Evolutionary conservation across 164 flowering plant species (phyloP).

Genomic region (Akebia trifoliata): DNA sequence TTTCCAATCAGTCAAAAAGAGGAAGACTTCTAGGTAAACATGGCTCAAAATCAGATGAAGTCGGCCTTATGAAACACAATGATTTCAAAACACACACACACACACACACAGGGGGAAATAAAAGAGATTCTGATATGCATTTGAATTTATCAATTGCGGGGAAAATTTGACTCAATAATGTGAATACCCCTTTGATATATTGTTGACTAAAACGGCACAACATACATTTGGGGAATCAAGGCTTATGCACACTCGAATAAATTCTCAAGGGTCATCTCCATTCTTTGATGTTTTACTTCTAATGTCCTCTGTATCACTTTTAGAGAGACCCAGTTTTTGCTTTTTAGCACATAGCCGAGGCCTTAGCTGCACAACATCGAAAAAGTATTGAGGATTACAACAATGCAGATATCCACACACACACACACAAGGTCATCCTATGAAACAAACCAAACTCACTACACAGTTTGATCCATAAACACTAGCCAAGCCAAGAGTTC

Average conservation of each 20-base stretch:
- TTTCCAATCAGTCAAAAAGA: no score
- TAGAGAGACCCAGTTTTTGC: slow-evolving; percentile 21
- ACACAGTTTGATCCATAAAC: neutral
- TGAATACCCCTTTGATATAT: slow-evolving; percentile 1
- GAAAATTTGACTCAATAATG: neutral
- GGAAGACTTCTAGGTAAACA: no score
- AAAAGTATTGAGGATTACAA: neutral
- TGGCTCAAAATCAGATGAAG: no score
- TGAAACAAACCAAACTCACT: neutral
- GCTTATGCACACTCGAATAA: slow-evolving; percentile 4
- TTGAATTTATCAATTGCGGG: neutral
- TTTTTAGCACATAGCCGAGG: slow-evolving; percentile 36
- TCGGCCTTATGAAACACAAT: no score
- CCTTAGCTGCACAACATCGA: slow-evolving; percentile 32
- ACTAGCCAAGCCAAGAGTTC: neutral
- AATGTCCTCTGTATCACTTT: slow-evolving; percentile 1
- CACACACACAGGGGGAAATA: no score
- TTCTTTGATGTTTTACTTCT: slow-evolving; percentile 8
- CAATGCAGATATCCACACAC: neutral
- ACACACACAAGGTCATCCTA: neutral
- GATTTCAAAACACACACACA: no score
- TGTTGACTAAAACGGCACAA: slow-evolving; percentile 3
- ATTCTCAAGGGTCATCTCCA: slow-evolving; percentile 1
- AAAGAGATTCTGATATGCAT: neutral
- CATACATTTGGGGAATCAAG: slow-evolving; percentile 2